Base-by-base conservation (phyloP, 2,329 filamentous ascomycete genomes). In the Fusarium chuoi region DNA sequence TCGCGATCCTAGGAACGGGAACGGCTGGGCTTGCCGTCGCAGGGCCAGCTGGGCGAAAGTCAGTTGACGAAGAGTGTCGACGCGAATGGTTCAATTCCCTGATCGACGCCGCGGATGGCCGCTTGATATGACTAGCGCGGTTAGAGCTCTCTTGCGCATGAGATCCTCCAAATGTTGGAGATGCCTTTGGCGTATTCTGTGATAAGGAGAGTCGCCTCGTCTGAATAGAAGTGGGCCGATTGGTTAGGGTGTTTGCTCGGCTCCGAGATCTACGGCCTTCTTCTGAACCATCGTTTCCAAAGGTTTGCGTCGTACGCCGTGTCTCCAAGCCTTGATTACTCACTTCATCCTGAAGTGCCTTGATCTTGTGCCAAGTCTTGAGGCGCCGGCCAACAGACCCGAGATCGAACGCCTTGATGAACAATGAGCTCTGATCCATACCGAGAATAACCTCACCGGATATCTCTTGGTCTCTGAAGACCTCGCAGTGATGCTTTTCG, bases 321-420 rank as follows among this genome's bases (percentile, higher is more conserved):
- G 84, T 85, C 33, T 82, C 72, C 22, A 79, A 65, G 13, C 81
- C 83, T 49, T 75, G 76, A 49, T 88, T 88, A 72, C 89, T 92
- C 46, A 96, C 91, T 81, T 98, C 94, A 78, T 97, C 94, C 80
- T 98, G 96, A 72, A 98, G 88, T 7, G 90, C 87, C 82, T 97
- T 97, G 82, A 98, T 95, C 83, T 96, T 98, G 83, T 98, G 94
- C 96, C 96, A 98, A 5, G 95, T 98, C 82, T 97, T 97, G 70
- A 98, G 84, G 70, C 96, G 89, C 65, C 94, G 89, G 14, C 96
- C 96, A 76, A 98, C 95, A 7, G 95, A 94, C 24, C 96, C 96
- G 75, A 98, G 87, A 76, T 98, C 94, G 77, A 98, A 97, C 52
- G 96, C 95, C 80, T 98, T 98, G 85, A 98, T 92, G 81, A 98